Evolutionary conservation across 345 rosid genomes (phyloP), one percentile per base, ranked within the genome.

Genomic region (Adansonia digitata): DNA sequence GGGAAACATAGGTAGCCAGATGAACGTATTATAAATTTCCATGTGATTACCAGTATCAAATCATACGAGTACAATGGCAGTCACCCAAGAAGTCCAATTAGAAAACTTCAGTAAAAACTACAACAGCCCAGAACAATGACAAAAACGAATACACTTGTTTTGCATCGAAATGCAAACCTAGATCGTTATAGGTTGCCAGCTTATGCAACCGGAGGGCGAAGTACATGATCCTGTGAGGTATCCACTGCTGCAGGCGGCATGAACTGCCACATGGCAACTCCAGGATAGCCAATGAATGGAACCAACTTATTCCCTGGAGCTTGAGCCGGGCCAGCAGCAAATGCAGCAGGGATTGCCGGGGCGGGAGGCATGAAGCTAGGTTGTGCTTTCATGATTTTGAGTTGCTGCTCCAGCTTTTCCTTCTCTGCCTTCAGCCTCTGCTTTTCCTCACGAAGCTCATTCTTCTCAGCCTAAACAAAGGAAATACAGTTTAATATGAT

Each of bases 211-310:
- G 99, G 97, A 52, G 90, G 98, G 64, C 89, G 96, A 68, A 93
- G 97, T 37, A 90, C 94, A 48, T 95, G 98, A 85, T 95, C 99
- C 86, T 91, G 97, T 7, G 99, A 90, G 74, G 99, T 93, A 79
- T 95, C 97, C 31, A 84, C 93, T 7, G 94, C 84, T 78, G 99
- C 97, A 70, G 97, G 96, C 62, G 99, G 97, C 98, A 90, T 89
- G 85, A 95, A 93, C 82, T 91, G 98, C 94, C 99, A 93, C 99
- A 94, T 94, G 14, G 98, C 97, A 72, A 90, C 94, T 78, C 97
- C 95, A 3, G 98, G 98, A 79, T 92, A 95, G 74, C 99, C 78
- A 63, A 90, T 87, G 88, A 91, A 77, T 37, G 99, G 98, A 72
- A 90, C 91, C 88, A 93, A 73, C 86, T 95, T 95, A 89, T 86